Conservation (phyloP, 257 asterid species). For the Solanum chilense region DNA sequence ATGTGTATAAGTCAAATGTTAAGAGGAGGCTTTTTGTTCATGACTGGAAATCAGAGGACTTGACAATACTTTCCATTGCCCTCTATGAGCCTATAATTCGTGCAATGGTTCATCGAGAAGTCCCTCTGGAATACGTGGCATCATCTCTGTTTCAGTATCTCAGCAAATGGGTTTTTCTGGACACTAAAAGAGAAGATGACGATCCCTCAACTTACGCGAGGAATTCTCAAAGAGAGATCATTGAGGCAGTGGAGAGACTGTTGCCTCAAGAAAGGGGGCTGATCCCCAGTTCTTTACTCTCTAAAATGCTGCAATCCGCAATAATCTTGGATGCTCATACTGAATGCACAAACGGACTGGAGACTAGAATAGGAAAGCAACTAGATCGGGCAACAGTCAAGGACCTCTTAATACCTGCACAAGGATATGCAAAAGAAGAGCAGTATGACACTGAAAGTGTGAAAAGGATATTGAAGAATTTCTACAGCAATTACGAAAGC, state of each 20-base stretch:
- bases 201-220: constrained; percentile 5
- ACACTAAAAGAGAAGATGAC: constrained; percentile 12
- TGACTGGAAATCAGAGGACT: constrained; percentile 46
- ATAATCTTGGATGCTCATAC: constrained; percentile 24
- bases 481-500: constrained; percentile 29
- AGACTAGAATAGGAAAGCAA: constrained; percentile 58
- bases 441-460: constrained; percentile 48
- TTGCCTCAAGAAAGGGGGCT: constrained; percentile 29
- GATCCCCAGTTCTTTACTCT: constrained; percentile 35
- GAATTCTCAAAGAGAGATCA: constrained; percentile 33
- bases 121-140: constrained; percentile 38
- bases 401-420: constrained; percentile 52
- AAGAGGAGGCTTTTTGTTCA: constrained; percentile 50
- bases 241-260: constrained; percentile 44
- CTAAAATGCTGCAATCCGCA: constrained; percentile 44
- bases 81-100: constrained; percentile 41
- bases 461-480: constrained; percentile 52
- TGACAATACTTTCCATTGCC: constrained; percentile 27
- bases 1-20: constrained; percentile 20
- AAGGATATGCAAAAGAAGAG: constrained; percentile 45
- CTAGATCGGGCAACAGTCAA: constrained; percentile 35
- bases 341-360: constrained; percentile 47
- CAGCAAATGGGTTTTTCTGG: constrained; percentile 41
- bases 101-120: constrained; percentile 24
- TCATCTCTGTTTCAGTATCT: constrained; percentile 42